Evolutionary conservation across 495 filamentous ascomycete species (phyloP).

Genomic region (Pseudoneurospora amorphoporcata): DNA sequence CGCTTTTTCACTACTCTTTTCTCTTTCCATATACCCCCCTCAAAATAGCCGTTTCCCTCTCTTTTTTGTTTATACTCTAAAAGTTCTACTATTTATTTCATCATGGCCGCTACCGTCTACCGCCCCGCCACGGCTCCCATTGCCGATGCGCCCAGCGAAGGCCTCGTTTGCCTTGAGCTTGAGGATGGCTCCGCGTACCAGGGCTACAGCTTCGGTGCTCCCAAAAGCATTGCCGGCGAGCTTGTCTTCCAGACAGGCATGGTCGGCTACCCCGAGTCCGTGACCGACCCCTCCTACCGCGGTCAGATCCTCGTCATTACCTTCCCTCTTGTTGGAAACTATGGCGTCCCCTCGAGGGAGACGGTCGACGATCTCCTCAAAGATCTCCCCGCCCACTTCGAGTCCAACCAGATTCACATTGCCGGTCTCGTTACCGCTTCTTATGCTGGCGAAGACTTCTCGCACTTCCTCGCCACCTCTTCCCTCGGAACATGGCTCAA

Average conservation of each 20-base stretch:
- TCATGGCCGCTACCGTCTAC: constrained; percentile 35
- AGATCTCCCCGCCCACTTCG: constrained; percentile 83
- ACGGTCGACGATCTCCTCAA: constrained; percentile 69
- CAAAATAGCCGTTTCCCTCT: neutral
- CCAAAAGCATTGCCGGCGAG: constrained; percentile 88
- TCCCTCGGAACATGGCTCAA: constrained; percentile 92
- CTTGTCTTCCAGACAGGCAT: constrained; percentile 99
- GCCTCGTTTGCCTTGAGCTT: constrained; percentile 72
- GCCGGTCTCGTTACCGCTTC: constrained; percentile 81
- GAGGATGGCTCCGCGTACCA: constrained; percentile 82
- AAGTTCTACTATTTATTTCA: constrained; percentile 4
- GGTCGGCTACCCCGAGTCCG: constrained; percentile 96
- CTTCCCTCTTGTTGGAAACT: constrained; percentile 97
- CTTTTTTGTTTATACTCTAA: neutral
- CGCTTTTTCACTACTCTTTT: neutral
- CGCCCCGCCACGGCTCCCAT: constrained; percentile 46
- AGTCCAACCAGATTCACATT: constrained; percentile 83
- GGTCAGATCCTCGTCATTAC: constrained; percentile 98
- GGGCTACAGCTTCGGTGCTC: constrained; percentile 88
- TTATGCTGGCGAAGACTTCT: constrained; percentile 88
- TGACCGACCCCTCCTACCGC: constrained; percentile 98
- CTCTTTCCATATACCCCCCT: neutral
- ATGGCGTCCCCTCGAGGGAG: constrained; percentile 83
- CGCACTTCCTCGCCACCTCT: constrained; percentile 80
- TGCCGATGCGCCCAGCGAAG: constrained; percentile 37